A percentile compares a stretch with the other conserved stretches of the same genome.
Evolutionary conservation across 179 eudicot species (phyloP).

Genomic region (Gypsophila paniculata): DNA sequence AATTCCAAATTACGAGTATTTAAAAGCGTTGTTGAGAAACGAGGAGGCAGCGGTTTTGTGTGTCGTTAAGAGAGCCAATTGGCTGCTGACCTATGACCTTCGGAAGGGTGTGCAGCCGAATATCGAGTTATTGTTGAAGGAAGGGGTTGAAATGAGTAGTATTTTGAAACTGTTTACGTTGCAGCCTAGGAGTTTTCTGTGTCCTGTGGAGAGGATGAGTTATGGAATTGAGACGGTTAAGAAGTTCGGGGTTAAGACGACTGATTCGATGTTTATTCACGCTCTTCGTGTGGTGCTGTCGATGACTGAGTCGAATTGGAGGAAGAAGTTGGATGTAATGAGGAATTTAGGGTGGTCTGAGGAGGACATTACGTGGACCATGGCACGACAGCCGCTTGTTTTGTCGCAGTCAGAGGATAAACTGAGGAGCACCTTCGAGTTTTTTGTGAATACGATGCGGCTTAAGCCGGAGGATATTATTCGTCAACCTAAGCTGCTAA

Average conservation of each 20-base stretch:
- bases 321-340: constrained; percentile 22
- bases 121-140: constrained; percentile 14
- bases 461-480: constrained; percentile 17
- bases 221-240: constrained; percentile 16
- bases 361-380: constrained; percentile 3
- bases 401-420: constrained; percentile 25
- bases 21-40: background rate
- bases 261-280: constrained; percentile 14
- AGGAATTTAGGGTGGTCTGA: constrained; percentile 33
- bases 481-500: constrained; percentile 13
- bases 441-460: constrained; percentile 22
- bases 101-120: constrained; percentile 23
- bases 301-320: constrained; percentile 17
- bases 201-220: background rate
- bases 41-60: background rate
- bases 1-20: constrained; percentile 12
- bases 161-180: constrained; percentile 19
- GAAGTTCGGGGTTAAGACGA: constrained; percentile 21
- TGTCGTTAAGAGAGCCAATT: background rate
- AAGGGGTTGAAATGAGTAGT: constrained; percentile 16
- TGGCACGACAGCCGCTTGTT: constrained; percentile 15
- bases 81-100: constrained; percentile 13
- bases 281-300: constrained; percentile 22
- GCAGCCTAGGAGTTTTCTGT: constrained; percentile 20
- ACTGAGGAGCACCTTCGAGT: constrained; percentile 17